A percentile compares a stretch with the other conserved stretches of the same genome.
Conservation (phyloP, 805 yeast species). For the Tetrapisispora namnaoensis region DNA sequence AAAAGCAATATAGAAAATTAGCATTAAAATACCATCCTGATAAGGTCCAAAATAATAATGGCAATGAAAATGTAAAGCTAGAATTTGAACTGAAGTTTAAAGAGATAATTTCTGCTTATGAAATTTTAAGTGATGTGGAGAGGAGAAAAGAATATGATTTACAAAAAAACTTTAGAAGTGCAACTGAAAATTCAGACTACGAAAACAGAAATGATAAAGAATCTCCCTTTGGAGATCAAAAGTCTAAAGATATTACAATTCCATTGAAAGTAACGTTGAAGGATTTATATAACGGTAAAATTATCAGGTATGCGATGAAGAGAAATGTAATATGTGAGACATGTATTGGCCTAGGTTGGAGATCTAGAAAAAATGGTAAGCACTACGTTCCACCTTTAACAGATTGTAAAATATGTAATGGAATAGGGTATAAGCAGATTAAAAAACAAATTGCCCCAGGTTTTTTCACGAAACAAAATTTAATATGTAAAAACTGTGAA, state of each 20-base stretch:
- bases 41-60: conserved; percentile 49
- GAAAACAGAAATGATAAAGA: neutral
- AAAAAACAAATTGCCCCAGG: conserved; percentile 67
- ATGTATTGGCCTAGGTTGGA: conserved; percentile 75
- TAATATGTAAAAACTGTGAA: conserved; percentile 56
- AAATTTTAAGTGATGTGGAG: conserved; percentile 61
- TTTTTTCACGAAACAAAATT: conserved; percentile 50
- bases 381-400: conserved; percentile 35
- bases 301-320: conserved; percentile 59
- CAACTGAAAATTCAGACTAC: conserved; percentile 28
- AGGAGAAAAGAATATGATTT: conserved; percentile 50
- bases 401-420: conserved; percentile 59
- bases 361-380: conserved; percentile 22
- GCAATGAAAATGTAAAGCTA: conserved; percentile 35
- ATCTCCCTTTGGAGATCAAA: neutral
- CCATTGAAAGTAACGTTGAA: conserved; percentile 56
- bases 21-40: conserved; percentile 87
- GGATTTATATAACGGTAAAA: conserved; percentile 73
- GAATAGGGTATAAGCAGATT: conserved; percentile 54
- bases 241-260: conserved; percentile 37
- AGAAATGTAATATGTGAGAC: conserved; percentile 61
- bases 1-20: conserved; percentile 72
- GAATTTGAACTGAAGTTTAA: conserved; percentile 73
- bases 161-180: conserved; percentile 14
- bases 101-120: conserved; percentile 80